Percentiles rank a stretch among this genome's conserved stretches.
These are phyloP conservation scores for Curvularia verruculosa DNA, from an alignment of 2,329 filamentous ascomycete species.

Conservation along the genomic window DNA sequence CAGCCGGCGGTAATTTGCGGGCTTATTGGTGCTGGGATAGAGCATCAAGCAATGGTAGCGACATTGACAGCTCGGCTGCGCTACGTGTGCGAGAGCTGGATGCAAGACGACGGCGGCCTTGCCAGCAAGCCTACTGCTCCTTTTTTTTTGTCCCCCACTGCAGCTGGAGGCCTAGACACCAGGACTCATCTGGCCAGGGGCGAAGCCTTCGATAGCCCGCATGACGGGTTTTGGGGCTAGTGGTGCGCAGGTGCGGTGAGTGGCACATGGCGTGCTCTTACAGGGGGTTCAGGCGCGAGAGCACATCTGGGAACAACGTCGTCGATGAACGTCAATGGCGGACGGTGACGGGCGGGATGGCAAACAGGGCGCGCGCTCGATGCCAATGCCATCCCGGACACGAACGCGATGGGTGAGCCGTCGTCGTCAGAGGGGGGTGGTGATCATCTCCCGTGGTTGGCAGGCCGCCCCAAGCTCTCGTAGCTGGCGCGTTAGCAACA, in stretches of 20 bases:
- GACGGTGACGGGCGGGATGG: background rate
- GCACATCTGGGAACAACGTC: background rate
- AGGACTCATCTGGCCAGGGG: background rate
- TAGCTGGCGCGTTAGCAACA: no score
- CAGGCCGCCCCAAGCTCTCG: background rate
- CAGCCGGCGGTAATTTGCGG: conserved; percentile 12
- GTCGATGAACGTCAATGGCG: background rate
- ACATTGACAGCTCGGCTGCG: conserved; percentile 3
- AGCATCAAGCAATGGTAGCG: background rate
- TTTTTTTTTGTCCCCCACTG: conserved; percentile 2
- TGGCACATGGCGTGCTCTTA: background rate
- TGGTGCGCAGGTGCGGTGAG: background rate
- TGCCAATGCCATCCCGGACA: background rate
- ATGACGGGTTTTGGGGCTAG: conserved; percentile 10
- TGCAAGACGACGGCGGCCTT: conserved; percentile 1
- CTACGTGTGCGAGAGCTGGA: background rate
- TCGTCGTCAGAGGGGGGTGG: background rate
- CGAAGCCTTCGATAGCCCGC: background rate
- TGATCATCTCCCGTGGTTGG: background rate
- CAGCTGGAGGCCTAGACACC: background rate
- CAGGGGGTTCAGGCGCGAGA: background rate
- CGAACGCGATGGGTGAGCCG: background rate
- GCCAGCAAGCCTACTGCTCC: background rate
- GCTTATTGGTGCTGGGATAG: conserved; percentile 2
- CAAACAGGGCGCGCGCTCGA: background rate